phyloP scores from a whole-genome alignment of 1,284 basidiomycete genomes.

The Cerioporus squamosus region DNA sequence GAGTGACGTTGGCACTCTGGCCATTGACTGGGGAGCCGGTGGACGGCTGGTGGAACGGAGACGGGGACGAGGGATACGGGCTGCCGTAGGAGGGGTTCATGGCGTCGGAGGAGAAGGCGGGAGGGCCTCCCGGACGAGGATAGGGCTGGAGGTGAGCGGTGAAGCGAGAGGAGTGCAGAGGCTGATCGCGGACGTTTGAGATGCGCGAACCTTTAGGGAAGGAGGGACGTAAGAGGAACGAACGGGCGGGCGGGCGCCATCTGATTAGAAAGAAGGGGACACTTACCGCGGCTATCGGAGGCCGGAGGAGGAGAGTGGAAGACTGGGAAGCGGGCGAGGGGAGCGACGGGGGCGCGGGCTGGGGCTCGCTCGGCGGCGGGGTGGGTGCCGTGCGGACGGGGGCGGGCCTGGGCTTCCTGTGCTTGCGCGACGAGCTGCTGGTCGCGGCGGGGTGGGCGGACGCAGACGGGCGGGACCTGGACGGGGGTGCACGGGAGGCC shows the following conservation, averaged over 20 bases:
- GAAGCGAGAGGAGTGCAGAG: constrained; percentile 39
- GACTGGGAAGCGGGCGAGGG: constrained; percentile 9
- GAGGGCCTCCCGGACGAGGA: constrained; percentile 41
- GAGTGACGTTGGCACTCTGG: constrained; percentile 38
- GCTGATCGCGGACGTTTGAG: constrained; percentile 43
- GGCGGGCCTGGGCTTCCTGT: constrained; percentile 5
- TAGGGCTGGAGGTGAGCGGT: constrained; percentile 56
- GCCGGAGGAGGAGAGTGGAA: constrained; percentile 17
- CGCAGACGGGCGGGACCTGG: neutral
- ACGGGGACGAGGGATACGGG: constrained; percentile 47
- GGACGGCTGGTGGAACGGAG: constrained; percentile 58
- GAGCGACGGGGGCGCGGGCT: constrained; percentile 5
- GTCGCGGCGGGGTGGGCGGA: neutral
- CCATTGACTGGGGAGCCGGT: constrained; percentile 46
- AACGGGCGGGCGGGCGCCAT: constrained; percentile 15
- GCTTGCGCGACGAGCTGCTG: too few species aligned
- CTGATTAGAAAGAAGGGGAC: constrained; percentile 22
- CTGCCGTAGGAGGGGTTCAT: constrained; percentile 69
- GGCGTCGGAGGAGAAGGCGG: constrained; percentile 36
- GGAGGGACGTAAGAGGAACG: constrained; percentile 17
- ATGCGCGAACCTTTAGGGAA: constrained; percentile 39
- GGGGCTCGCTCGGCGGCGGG: neutral
- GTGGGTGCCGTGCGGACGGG: neutral
- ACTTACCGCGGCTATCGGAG: constrained; percentile 24
- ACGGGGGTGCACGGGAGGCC: constrained; percentile 12